These are phyloP conservation scores for Coemansia sp. DNA, from an alignment of 192 early-diverging fungal species.

Conservation along the genomic window DNA sequence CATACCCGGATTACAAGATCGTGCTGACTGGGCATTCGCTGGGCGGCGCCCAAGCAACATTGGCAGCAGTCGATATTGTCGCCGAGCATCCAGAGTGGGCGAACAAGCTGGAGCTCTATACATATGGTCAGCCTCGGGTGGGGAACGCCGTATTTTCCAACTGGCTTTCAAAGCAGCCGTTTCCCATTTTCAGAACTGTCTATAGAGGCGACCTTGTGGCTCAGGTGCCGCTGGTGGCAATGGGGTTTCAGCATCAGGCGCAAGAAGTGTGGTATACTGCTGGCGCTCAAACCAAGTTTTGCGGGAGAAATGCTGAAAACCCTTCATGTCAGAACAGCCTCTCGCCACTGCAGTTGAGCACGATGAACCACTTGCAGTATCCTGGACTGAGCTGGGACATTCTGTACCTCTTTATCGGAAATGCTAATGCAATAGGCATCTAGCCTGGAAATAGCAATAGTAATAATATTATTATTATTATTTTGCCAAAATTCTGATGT, in stretches of 20 bases:
- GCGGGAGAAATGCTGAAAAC: slow-evolving; percentile 15
- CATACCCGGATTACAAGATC: slow-evolving; percentile 43
- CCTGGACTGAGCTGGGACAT: slow-evolving; percentile 14
- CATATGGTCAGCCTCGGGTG: slow-evolving; percentile 49
- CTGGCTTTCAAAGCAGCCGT: slow-evolving; percentile 7
- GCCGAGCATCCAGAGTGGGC: slow-evolving; percentile 13
- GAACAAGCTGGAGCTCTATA: slow-evolving; percentile 23
- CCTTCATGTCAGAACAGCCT: slow-evolving; percentile 5
- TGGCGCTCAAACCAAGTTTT: slow-evolving; percentile 4
- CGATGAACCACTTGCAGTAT: slow-evolving; percentile 18
- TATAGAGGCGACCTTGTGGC: slow-evolving; percentile 16
- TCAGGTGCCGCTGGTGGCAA: slow-evolving; percentile 7
- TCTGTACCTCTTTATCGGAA: slow-evolving; percentile 7
- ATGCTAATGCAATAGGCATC: slow-evolving; percentile 3
- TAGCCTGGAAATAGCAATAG: background rate
- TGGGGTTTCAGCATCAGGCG: slow-evolving; percentile 27
- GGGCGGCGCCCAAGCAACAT: slow-evolving; percentile 41
- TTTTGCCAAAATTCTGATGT: too few relatives aligned
- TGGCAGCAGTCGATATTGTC: slow-evolving; percentile 30
- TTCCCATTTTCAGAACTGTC: slow-evolving; percentile 19
- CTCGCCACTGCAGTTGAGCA: background rate
- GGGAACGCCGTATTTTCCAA: slow-evolving; percentile 44
- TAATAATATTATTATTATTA: too few relatives aligned
- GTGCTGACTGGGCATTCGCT: slow-evolving; percentile 48
- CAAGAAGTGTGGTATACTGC: slow-evolving; percentile 21